A percentile compares a stretch with the other conserved stretches of the same genome.
Conservation (phyloP, 306 rosid species). For the Malus asiatica region DNA sequence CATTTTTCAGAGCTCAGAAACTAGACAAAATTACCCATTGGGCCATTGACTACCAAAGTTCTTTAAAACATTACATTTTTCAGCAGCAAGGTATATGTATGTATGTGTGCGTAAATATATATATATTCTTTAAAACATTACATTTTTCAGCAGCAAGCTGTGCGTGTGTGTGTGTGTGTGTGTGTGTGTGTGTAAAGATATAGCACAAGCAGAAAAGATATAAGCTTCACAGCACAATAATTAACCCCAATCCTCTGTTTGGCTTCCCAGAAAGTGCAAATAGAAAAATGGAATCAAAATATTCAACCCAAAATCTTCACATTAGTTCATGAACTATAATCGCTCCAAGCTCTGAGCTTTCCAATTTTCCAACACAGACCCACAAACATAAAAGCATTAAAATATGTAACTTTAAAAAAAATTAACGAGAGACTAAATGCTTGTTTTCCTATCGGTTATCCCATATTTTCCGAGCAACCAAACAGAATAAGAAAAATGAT, state of each 20-base stretch:
- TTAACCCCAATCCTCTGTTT: background rate
- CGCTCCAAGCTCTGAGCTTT: background rate
- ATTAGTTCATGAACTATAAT: background rate
- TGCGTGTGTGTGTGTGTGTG: background rate
- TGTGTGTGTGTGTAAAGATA: background rate
- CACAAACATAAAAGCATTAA: background rate
- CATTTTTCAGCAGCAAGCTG: background rate
- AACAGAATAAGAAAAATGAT: background rate
- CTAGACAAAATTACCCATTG: background rate
- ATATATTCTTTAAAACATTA: background rate
- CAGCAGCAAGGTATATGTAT: background rate
- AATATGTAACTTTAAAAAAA: background rate
- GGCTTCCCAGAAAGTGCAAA: background rate
- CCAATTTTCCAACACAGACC: background rate
- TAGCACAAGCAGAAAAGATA: background rate
- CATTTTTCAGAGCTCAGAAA: background rate
- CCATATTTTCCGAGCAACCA: slow-evolving; percentile 7
- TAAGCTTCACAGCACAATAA: background rate
- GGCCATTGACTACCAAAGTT: background rate
- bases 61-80: background rate
- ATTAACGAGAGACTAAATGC: background rate
- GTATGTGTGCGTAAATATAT: too few relatives aligned
- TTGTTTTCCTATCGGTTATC: background rate
- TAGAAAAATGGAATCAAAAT: background rate
- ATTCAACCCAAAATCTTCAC: slow-evolving; percentile 11